Evolutionary conservation across 257 asterid species (phyloP), one percentile per base, ranked within the genome.

Genomic region (Nyctanthes arbortristis): DNA sequence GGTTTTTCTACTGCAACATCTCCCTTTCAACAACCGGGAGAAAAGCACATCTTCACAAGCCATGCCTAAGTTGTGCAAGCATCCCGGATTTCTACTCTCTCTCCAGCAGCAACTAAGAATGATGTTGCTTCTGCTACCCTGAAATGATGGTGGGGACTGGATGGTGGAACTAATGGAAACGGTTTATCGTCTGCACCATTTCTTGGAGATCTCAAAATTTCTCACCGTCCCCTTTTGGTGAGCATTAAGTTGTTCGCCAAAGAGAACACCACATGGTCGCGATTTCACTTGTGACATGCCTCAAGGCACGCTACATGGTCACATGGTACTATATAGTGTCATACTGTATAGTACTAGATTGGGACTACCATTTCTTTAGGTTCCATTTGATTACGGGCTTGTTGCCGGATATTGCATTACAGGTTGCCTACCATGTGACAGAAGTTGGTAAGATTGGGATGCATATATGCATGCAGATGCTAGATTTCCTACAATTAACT

Each of bases 81-180:
- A 77, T 24, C 80, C 66, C 1, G 28, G 25, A 3, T 57, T 45
- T 3, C 43, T 65, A n/a, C n/a, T 25, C 54, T 27, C 3, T 5
- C 91, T 36, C 86, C 90, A 18, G 75, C 80, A 72, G 96, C 96
- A 67, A 64, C 92, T 24, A 87, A 84, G 72, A 94, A 89, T 63
- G 87, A 40, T 16, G 7, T 83, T 37, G 88, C 68, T 93, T 58
- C 63, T 76, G 92, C 63, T 88, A 63, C 77, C 97, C 94, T 63
- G 70, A 90, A 5, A 92, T 92, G 98, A 88, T 86, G 10, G 73
- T 73, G 73, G 88, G 86, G 81, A 96, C 98, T 6, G 73, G 20
- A 52, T 92, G 91, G 91, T 92, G 89, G 88, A n/a, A n/a, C n/a
- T n/a, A n/a, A n/a, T n/a, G n/a, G 87, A 87, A 80, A 90, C 94